phyloP scores from a whole-genome alignment of 2,329 filamentous ascomycete species.

The Lasiodiplodia sp. region DNA sequence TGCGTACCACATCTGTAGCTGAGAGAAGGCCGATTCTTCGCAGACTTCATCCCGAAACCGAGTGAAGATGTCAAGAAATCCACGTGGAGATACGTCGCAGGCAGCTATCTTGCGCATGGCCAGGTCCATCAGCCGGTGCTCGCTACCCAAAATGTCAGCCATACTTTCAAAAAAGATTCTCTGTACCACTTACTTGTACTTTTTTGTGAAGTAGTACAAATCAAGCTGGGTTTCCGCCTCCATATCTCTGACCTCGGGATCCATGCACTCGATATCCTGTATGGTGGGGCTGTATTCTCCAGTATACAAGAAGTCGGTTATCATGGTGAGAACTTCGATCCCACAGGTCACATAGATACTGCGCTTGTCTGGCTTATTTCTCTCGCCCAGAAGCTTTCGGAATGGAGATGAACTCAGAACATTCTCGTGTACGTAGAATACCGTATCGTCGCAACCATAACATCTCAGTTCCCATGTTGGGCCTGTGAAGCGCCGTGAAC shows the following conservation, averaged over 20 bases:
- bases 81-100: neutral
- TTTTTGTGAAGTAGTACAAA: neutral
- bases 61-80: neutral
- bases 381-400: no score
- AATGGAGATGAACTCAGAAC: neutral
- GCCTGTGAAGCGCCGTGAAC: neutral
- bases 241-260: neutral
- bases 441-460: no score
- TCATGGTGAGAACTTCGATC: neutral
- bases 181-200: neutral
- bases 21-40: neutral
- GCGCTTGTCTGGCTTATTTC: neutral
- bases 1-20: neutral
- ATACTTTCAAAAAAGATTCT: neutral
- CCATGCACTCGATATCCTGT: neutral
- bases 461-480: neutral
- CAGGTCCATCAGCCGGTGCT: neutral
- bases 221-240: neutral
- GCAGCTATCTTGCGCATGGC: neutral
- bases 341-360: no score
- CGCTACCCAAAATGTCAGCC: neutral
- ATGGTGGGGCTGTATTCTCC: neutral
- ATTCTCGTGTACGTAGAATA: neutral
- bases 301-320: neutral
- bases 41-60: neutral